phyloP scores from a whole-genome alignment of 805 yeast species.

The Lipomyces yamadae region DNA sequence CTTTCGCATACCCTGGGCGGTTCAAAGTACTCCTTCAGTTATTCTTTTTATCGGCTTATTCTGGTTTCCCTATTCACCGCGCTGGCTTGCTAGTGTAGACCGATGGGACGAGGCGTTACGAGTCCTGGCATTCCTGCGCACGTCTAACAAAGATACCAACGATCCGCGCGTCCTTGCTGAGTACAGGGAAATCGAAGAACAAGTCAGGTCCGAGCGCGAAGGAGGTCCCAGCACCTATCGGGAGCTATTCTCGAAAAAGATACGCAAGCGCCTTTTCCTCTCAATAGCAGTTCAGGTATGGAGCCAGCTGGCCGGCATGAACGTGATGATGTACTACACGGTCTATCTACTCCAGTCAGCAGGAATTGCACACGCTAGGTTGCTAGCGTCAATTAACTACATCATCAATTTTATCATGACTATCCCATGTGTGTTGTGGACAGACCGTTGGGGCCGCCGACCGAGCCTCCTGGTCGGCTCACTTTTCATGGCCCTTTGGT shows the following conservation, averaged over 20 bases:
- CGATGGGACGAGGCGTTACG: constrained; percentile 39
- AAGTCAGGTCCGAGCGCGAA: constrained; percentile 8
- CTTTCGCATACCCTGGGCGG: constrained; percentile 68
- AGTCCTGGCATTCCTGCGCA: constrained; percentile 49
- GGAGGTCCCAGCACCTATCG: background rate
- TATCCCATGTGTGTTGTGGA: constrained; percentile 39
- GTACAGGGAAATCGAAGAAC: constrained; percentile 3
- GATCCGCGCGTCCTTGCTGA: constrained; percentile 3
- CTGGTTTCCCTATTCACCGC: constrained; percentile 51
- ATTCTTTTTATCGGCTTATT: constrained; percentile 53
- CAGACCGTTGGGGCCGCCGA: constrained; percentile 71
- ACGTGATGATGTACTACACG: constrained; percentile 54
- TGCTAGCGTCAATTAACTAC: constrained; percentile 36
- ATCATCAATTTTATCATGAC: constrained; percentile 1
- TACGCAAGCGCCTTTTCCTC: constrained; percentile 48
- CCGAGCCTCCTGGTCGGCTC: constrained; percentile 64
- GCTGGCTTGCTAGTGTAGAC: constrained; percentile 48
- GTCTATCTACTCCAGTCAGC: constrained; percentile 53
- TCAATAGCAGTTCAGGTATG: constrained; percentile 38
- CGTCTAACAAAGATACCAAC: constrained; percentile 35
- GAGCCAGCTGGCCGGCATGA: constrained; percentile 49
- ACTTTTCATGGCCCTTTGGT: constrained; percentile 61
- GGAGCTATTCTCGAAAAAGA: constrained; percentile 6
- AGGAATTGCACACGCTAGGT: constrained; percentile 54
- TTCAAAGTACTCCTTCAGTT: constrained; percentile 59